Percentiles rank a stretch among this genome's conserved stretches.
Evolutionary conservation across 345 rosid genomes (phyloP).

Genomic region (Orychophragmus violaceus): DNA sequence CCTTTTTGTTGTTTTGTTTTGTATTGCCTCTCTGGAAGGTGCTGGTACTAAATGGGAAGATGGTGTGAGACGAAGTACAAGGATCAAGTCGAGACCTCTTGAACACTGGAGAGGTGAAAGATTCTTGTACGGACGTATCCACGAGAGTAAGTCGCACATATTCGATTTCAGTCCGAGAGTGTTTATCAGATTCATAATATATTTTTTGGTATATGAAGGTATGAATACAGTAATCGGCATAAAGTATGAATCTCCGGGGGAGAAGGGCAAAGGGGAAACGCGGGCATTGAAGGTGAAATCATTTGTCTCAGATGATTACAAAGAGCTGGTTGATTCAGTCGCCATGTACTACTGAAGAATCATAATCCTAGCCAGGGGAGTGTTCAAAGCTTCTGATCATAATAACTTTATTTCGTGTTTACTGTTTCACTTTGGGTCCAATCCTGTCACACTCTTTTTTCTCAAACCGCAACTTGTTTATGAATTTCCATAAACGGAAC

Average conservation of each 20-base stretch:
- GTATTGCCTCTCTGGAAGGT: slow-evolving; percentile 30
- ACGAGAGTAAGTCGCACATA: slow-evolving; percentile 57
- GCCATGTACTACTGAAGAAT: slow-evolving; percentile 43
- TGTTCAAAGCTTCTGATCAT: not conserved
- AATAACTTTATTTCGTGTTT: not conserved
- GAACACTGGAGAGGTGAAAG: slow-evolving; percentile 96
- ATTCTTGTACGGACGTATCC: slow-evolving; percentile 82
- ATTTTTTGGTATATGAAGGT: slow-evolving; percentile 34
- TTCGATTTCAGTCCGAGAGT: not conserved
- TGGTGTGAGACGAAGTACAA: slow-evolving; percentile 76
- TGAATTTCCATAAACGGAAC: no score
- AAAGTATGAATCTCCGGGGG: slow-evolving; percentile 62
- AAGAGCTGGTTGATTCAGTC: slow-evolving; percentile 53
- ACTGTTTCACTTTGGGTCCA: not conserved
- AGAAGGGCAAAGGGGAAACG: no score
- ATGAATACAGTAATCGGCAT: slow-evolving; percentile 76
- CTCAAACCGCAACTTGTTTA: not conserved
- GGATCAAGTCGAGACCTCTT: slow-evolving; percentile 80
- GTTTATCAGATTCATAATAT: not conserved
- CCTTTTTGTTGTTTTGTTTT: not conserved
- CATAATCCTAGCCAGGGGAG: not conserved
- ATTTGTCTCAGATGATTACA: slow-evolving; percentile 63
- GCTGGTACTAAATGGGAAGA: slow-evolving; percentile 53
- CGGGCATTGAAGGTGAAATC: no score
- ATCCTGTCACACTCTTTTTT: slow-evolving; percentile 4